phyloP scores from a whole-genome alignment of 2,329 filamentous ascomycete species.

The Trichoderma aggressivum region DNA sequence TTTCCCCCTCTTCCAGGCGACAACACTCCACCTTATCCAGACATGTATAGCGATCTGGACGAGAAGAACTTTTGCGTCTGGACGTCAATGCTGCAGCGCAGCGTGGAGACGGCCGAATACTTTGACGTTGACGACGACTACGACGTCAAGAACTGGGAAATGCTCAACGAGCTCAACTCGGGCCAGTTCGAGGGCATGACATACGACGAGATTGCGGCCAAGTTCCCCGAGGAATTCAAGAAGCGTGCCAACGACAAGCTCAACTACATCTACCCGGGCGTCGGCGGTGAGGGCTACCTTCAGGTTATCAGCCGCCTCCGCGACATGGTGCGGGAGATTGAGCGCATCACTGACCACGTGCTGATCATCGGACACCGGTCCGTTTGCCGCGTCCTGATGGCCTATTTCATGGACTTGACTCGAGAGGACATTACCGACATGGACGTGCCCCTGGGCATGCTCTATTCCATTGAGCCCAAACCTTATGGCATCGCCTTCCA shows the following conservation, averaged over 20 bases:
- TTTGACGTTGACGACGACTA: slow-evolving; percentile 92
- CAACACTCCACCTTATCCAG: slow-evolving; percentile 90
- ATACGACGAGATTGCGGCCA: slow-evolving; percentile 81
- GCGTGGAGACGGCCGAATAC: slow-evolving; percentile 80
- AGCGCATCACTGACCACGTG: slow-evolving; percentile 94
- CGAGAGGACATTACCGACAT: slow-evolving; percentile 90
- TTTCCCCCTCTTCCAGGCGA: slow-evolving; percentile 92
- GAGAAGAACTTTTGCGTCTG: slow-evolving; percentile 96
- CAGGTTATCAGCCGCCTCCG: slow-evolving; percentile 94
- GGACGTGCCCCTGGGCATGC: slow-evolving; percentile 87
- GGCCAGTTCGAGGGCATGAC: slow-evolving; percentile 93
- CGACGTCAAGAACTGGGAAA: slow-evolving; percentile 95
- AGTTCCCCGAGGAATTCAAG: slow-evolving; percentile 75
- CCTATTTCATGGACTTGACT: slow-evolving; percentile 92
- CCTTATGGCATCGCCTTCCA: slow-evolving; percentile 97
- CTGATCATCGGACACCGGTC: slow-evolving; percentile 90
- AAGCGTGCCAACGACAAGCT: slow-evolving; percentile 83
- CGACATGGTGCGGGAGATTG: slow-evolving; percentile 93
- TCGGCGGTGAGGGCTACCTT: slow-evolving; percentile 92
- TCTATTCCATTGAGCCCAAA: slow-evolving; percentile 95
- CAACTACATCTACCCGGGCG: slow-evolving; percentile 92
- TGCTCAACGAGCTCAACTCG: slow-evolving; percentile 94
- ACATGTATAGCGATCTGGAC: slow-evolving; percentile 65
- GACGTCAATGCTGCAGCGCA: slow-evolving; percentile 94
- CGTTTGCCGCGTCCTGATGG: slow-evolving; percentile 85